These are phyloP conservation scores for Candida verbasci DNA, from an alignment of 805 yeast species.

Conservation along the genomic window DNA sequence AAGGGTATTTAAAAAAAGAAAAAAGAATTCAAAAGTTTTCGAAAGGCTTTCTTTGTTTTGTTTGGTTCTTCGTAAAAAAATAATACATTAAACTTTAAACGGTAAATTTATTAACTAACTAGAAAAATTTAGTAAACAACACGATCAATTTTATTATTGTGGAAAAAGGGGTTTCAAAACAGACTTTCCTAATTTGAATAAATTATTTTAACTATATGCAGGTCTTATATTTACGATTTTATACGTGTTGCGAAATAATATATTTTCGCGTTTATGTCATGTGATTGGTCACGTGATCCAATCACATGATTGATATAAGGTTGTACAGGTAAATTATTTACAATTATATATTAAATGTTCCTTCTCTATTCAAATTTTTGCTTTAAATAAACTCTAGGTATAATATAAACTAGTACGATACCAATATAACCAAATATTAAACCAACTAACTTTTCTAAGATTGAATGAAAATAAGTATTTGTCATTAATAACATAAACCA, in stretches of 20 bases:
- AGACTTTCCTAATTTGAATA: neutral
- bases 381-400: conserved; percentile 19
- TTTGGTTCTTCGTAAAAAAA: neutral
- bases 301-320: no score
- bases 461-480: conserved; percentile 76
- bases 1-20: no score
- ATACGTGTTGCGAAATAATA: neutral
- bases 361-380: neutral
- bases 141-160: neutral
- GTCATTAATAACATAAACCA: conserved; percentile 87
- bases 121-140: no score
- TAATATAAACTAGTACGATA: conserved; percentile 41
- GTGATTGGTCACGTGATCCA: no score
- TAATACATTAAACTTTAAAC: neutral
- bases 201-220: neutral
- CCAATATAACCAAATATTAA: conserved; percentile 56
- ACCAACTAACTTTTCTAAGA: conserved; percentile 72
- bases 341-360: no score
- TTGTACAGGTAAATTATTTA: no score
- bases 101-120: no score
- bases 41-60: no score
- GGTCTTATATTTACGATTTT: neutral
- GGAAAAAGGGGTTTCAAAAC: neutral
- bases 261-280: no score
- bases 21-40: no score